Percentiles rank a stretch among this genome's conserved stretches.
Conservation (phyloP, 176 grass and related monocot genomes). For the Otatea glauca region DNA sequence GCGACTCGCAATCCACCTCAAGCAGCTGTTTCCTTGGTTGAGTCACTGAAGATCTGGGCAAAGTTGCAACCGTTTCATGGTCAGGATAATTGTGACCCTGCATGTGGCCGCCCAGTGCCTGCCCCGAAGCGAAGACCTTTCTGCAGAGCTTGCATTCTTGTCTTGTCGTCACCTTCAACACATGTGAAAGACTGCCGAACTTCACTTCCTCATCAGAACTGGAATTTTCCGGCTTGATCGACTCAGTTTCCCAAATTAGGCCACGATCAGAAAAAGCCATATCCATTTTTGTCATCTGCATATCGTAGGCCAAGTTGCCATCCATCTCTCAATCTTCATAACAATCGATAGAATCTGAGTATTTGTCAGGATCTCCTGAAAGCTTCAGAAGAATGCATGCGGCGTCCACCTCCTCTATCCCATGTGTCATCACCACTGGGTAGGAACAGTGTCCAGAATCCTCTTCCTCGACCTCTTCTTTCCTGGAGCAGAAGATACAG, state of each 20-base stretch:
- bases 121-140: constrained; percentile 38
- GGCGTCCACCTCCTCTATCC: constrained; percentile 38
- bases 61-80: constrained; percentile 15
- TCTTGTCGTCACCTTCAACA: constrained; percentile 22
- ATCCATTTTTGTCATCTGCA: neutral
- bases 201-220: constrained; percentile 38
- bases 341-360: neutral
- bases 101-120: constrained; percentile 53
- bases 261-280: neutral
- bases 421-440: constrained; percentile 27
- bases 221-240: constrained; percentile 29
- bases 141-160: constrained; percentile 48
- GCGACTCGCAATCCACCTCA: neutral
- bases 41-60: constrained; percentile 10
- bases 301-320: neutral
- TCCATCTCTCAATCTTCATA: constrained; percentile 13
- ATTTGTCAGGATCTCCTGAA: constrained; percentile 41
- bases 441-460: neutral
- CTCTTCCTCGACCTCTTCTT: constrained; percentile 28
- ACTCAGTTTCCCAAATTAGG: neutral
- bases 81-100: constrained; percentile 34
- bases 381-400: constrained; percentile 50
- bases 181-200: constrained; percentile 34
- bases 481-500: constrained; percentile 9
- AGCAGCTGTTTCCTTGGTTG: constrained; percentile 23